phyloP scores from a whole-genome alignment of 169 alveolate species.

The Eimeria praecox region DNA sequence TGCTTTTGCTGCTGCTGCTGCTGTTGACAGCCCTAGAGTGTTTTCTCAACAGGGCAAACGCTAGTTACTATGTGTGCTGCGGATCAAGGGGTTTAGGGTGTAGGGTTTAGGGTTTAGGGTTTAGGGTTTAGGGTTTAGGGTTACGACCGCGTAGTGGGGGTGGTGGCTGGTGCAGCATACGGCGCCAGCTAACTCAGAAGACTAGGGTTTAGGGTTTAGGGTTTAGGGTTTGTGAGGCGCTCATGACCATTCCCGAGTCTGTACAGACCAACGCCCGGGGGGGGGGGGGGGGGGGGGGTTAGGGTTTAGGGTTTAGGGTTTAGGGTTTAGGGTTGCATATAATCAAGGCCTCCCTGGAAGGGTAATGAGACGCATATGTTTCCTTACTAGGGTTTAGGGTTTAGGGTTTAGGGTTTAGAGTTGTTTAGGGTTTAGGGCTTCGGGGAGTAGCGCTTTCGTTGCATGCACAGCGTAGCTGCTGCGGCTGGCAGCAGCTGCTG shows the following conservation, averaged over 20 bases:
- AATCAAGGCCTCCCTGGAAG: constrained; percentile 42
- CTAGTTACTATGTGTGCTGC: neutral
- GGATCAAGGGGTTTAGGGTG: neutral
- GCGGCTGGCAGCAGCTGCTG: neutral
- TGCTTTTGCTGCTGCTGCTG: neutral
- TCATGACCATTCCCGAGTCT: too few species aligned
- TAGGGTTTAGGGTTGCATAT: neutral
- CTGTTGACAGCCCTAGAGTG: neutral
- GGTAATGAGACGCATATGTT: constrained; percentile 67
- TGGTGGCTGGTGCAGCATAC: neutral
- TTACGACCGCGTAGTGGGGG: neutral
- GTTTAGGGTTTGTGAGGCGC: constrained; percentile 8
- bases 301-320: constrained; percentile 81
- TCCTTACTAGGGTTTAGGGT: neutral
- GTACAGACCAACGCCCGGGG: constrained; percentile 2
- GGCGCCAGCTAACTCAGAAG: neutral
- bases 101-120: constrained; percentile 43
- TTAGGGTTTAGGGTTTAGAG: constrained; percentile 19
- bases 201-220: constrained; percentile 39
- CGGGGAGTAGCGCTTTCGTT: constrained; percentile 5
- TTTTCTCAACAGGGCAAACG: neutral
- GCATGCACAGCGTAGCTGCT: constrained; percentile 18
- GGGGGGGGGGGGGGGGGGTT: constrained; percentile 85
- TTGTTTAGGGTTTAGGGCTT: constrained; percentile 39
- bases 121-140: constrained; percentile 22